Conservation (phyloP, 2,329 filamentous ascomycete species). For the Ramichloridium luteum region DNA sequence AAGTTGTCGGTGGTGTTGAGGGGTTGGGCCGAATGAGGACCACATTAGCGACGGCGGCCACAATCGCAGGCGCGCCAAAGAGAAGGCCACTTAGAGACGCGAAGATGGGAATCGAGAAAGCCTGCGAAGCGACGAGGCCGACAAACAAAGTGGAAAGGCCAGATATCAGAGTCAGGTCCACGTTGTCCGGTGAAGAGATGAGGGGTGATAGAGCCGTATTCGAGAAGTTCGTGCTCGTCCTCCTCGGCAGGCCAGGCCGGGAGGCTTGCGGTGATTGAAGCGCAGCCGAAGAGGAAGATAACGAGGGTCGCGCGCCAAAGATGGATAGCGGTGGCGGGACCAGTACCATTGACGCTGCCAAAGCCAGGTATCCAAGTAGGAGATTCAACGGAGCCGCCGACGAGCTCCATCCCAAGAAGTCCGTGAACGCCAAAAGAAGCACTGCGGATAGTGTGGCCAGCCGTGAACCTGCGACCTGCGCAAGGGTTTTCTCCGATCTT, state of each 20-base stretch:
- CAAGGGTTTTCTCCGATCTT: too few species aligned
- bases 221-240: too few species aligned
- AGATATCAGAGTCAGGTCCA: constrained; percentile 30
- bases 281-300: constrained; percentile 1
- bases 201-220: constrained; percentile 19
- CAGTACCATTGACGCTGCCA: constrained; percentile 33
- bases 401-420: constrained; percentile 23
- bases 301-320: constrained; percentile 2
- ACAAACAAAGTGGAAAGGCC: constrained; percentile 27
- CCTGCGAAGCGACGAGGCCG: constrained; percentile 26
- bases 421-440: constrained; percentile 22
- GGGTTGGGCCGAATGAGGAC: too few species aligned
- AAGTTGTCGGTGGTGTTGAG: too few species aligned
- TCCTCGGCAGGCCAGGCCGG: too few species aligned
- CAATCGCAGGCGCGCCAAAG: too few species aligned
- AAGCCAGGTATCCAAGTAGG: constrained; percentile 35
- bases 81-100: too few species aligned
- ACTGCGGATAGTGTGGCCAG: constrained; percentile 27
- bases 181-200: constrained; percentile 28
- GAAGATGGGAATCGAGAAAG: too few species aligned
- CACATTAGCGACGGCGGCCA: too few species aligned
- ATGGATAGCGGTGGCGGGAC: constrained; percentile 38
- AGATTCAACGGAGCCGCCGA: constrained; percentile 20
- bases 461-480: too few species aligned
- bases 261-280: constrained; percentile 3